phyloP scores from a whole-genome alignment of 140 eudicot species.

The Cichorium intybus region DNA sequence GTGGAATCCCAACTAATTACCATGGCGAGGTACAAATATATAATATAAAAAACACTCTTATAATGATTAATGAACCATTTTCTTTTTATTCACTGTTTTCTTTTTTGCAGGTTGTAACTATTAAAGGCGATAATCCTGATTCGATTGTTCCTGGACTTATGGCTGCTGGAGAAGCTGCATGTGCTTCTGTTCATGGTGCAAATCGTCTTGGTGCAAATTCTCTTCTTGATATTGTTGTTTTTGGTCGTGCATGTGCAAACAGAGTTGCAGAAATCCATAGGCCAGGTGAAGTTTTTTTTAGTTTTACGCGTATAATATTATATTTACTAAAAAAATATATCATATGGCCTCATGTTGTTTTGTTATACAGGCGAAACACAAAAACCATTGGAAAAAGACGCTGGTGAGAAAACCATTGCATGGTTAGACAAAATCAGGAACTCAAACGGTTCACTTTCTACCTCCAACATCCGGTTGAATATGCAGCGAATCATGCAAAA shows the following conservation, averaged over 20 bases:
- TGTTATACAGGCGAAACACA: slow-evolving; percentile 64
- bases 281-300: slow-evolving; percentile 53
- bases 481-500: slow-evolving; percentile 98
- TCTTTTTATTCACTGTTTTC: not conserved
- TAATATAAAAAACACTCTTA: no score
- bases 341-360: slow-evolving; percentile 9
- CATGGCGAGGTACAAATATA: slow-evolving; percentile 75
- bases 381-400: slow-evolving; percentile 80
- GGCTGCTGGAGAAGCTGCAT: slow-evolving; percentile 99
- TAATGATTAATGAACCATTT: not conserved
- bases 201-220: slow-evolving; percentile 99
- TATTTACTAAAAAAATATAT: not conserved
- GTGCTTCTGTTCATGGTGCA: slow-evolving; percentile 99
- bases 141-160: slow-evolving; percentile 83
- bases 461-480: slow-evolving; percentile 79
- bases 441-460: slow-evolving; percentile 87
- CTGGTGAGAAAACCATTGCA: slow-evolving; percentile 87
- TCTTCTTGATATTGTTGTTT: slow-evolving; percentile 98
- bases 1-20: slow-evolving; percentile 96
- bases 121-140: slow-evolving; percentile 74
- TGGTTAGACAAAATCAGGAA: slow-evolving; percentile 94
- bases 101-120: slow-evolving; percentile 67
- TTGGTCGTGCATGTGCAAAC: slow-evolving; percentile 99
- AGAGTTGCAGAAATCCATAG: slow-evolving; percentile 87
- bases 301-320: not conserved